Evolutionary conservation across 2,329 filamentous ascomycete genomes (phyloP).

Genomic region (Penicillium digitatum): DNA sequence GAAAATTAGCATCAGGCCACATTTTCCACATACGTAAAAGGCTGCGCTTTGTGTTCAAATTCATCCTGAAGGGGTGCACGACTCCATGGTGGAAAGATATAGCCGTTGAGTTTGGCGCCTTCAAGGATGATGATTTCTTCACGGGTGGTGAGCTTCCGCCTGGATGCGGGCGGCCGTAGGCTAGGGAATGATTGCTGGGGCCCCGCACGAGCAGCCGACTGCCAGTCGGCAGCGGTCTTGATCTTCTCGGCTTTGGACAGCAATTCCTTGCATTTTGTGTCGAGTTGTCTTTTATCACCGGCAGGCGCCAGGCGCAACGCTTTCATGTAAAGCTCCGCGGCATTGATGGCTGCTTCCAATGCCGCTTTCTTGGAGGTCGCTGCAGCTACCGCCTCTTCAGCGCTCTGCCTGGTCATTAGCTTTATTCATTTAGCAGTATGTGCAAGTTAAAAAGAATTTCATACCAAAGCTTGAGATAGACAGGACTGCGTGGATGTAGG

Average conservation of each 20-base stretch:
- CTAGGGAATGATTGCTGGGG: constrained; percentile 27
- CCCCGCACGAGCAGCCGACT: constrained; percentile 18
- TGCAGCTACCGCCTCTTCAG: constrained; percentile 51
- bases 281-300: constrained; percentile 62
- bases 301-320: constrained; percentile 61
- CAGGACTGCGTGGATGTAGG: constrained; percentile 25
- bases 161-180: constrained; percentile 50
- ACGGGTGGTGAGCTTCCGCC: constrained; percentile 59
- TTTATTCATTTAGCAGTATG: neutral
- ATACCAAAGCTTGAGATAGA: constrained; percentile 34
- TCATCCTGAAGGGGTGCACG: constrained; percentile 55
- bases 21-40: constrained; percentile 58
- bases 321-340: constrained; percentile 77
- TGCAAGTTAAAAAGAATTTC: neutral
- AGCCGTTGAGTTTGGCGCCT: constrained; percentile 75
- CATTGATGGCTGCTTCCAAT: constrained; percentile 69
- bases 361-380: constrained; percentile 59
- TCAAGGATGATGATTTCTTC: constrained; percentile 75
- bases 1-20: constrained; percentile 8
- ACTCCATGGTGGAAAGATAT: constrained; percentile 83
- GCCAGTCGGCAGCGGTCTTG: constrained; percentile 50
- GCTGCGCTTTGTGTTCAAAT: constrained; percentile 54
- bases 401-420: constrained; percentile 45
- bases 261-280: constrained; percentile 64
- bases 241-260: constrained; percentile 71